Evolutionary conservation across 805 yeast genomes (phyloP), one percentile per base, ranked within the genome.

Genomic region (Saccharomyces paradoxus): DNA sequence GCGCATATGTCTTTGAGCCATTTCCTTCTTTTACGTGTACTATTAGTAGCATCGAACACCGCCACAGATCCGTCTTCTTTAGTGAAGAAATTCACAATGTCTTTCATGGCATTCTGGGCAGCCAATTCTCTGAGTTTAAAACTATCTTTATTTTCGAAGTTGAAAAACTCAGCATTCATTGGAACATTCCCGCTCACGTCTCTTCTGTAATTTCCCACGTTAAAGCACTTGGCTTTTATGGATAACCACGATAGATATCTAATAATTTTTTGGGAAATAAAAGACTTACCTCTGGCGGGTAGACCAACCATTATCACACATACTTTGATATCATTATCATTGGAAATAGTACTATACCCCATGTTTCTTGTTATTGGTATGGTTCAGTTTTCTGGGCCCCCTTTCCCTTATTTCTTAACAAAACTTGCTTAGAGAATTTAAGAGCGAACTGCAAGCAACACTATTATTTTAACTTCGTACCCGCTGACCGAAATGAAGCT

Each of bases 161-260:
- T 85, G 64, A 89, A 89, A 64, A 90, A 89, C 21, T 83, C 87
- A 1, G 96, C 91, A n/a, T 78, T 73, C 17, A 37, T 49, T 4
- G 90, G 71, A 22, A 59, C 60, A 4, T 63, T 54, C 22, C 81
- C 78, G 37, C 80, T 80, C 9, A 75, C 75, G 57, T 80, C 74
- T 49, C 97, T 81, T 58, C 98, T 80, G 69, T 89, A 91, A 41
- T 78, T 77, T 12, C 98, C 96, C 21, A 92, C 96, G 66, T 89
- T 90, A 74, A 94, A 94, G 55, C 90, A 86, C 66, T 84, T 84
- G 28, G 96, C 88, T 56, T 81, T 81, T 54, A 94, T 87, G 2
- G 96, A 86, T 44, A 92, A 77, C 99, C 99, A 94, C 32, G 90
- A 83, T 53, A 94, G 77, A 66, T 92, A 94, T 49, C 98, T 79